Conservation (phyloP, 2,329 filamentous ascomycete species). For the Aspergillus thermomutatus region DNA sequence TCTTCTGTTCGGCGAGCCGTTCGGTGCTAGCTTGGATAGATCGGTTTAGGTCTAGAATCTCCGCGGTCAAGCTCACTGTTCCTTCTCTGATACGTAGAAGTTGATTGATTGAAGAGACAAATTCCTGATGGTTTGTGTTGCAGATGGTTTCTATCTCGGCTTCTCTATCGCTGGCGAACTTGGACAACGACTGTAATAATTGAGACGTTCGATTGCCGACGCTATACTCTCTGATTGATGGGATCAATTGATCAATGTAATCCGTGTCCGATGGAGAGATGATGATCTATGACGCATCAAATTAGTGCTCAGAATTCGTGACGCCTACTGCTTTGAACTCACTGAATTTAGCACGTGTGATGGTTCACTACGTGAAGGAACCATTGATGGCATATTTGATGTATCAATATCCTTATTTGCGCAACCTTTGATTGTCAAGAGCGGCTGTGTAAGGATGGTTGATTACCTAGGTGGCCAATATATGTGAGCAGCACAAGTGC, state of each 20-base stretch:
- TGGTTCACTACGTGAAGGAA: constrained; percentile 33
- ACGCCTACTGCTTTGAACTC: constrained; percentile 3
- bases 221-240: constrained; percentile 86
- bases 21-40: constrained; percentile 95
- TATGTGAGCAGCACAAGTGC: background rate
- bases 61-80: constrained; percentile 80
- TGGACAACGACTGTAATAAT: constrained; percentile 72
- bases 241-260: constrained; percentile 93
- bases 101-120: constrained; percentile 88
- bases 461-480: background rate
- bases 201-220: constrained; percentile 68
- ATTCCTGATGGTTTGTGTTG: constrained; percentile 94
- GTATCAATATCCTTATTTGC: background rate
- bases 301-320: constrained; percentile 7
- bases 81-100: constrained; percentile 89
- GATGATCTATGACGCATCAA: constrained; percentile 64
- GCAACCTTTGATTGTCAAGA: background rate
- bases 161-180: constrained; percentile 83
- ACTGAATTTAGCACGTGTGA: constrained; percentile 41
- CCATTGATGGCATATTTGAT: constrained; percentile 33
- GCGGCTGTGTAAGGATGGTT: background rate
- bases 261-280: constrained; percentile 87
- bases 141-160: constrained; percentile 91
- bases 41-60: constrained; percentile 89
- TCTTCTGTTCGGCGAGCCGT: constrained; percentile 90